These are phyloP conservation scores for Botryotinia calthae DNA, from an alignment of 2,329 filamentous ascomycete genomes.

Conservation along the genomic window DNA sequence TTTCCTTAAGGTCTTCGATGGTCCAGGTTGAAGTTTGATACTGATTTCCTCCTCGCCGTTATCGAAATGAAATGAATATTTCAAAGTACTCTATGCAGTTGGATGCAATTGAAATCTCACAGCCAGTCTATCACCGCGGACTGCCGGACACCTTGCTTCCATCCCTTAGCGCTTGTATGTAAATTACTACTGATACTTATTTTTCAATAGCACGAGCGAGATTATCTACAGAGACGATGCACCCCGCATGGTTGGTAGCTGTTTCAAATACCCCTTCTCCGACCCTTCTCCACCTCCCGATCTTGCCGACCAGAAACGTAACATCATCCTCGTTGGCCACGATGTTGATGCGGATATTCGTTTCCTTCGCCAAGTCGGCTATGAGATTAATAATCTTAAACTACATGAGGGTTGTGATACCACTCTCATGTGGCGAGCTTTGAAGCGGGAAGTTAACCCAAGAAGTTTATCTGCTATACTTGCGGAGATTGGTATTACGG, in stretches of 20 bases:
- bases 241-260: constrained; percentile 47
- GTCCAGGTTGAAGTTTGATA: not conserved
- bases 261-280: constrained; percentile 57
- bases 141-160: not conserved
- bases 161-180: not conserved
- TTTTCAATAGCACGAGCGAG: constrained; percentile 48
- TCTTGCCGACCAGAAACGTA: constrained; percentile 42
- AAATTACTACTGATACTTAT: not conserved
- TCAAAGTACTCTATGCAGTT: not conserved
- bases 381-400: constrained; percentile 52
- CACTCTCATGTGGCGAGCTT: constrained; percentile 63
- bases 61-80: not conserved
- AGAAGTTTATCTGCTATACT: constrained; percentile 62
- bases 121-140: not conserved
- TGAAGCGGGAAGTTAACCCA: constrained; percentile 52
- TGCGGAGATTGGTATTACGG: constrained; percentile 58
- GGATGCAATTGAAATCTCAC: not conserved
- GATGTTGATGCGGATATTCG: constrained; percentile 64
- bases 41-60: not conserved
- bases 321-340: constrained; percentile 78
- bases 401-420: constrained; percentile 72
- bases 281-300: constrained; percentile 22
- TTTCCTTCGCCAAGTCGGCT: constrained; percentile 64
- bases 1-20: too few relatives aligned
- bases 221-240: constrained; percentile 49